Conservation (phyloP, 2,329 filamentous ascomycete species). For the Colletotrichum simmondsii region DNA sequence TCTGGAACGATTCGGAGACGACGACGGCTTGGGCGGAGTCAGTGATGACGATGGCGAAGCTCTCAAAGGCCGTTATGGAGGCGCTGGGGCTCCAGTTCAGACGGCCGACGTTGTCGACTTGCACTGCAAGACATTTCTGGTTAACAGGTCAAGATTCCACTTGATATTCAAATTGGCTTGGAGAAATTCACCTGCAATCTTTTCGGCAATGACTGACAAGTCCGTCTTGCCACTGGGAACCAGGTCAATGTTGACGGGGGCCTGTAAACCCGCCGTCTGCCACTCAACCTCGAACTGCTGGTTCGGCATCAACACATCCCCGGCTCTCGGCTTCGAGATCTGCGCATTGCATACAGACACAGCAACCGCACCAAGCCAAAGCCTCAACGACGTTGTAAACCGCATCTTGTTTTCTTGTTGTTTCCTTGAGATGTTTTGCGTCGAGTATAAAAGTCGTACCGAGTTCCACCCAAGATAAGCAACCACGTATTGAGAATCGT, state of each 20-base stretch:
- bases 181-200: constrained; percentile 35
- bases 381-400: constrained; percentile 20
- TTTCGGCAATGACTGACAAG: constrained; percentile 36
- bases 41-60: constrained; percentile 38
- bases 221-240: constrained; percentile 35
- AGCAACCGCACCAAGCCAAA: constrained; percentile 20
- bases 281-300: constrained; percentile 36
- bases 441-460: neutral
- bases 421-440: neutral
- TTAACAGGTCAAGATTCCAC: neutral
- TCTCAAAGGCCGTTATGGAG: constrained; percentile 36
- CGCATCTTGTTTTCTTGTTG: constrained; percentile 20
- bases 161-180: neutral
- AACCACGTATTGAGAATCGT: neutral
- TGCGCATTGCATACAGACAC: constrained; percentile 32
- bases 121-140: constrained; percentile 19
- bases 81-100: constrained; percentile 37
- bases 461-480: neutral
- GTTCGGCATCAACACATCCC: constrained; percentile 25
- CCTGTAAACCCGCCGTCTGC: constrained; percentile 36
- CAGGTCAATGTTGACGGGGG: constrained; percentile 37
- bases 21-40: constrained; percentile 31
- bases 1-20: constrained; percentile 34
- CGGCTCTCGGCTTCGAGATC: constrained; percentile 29
- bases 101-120: constrained; percentile 37